These are phyloP conservation scores for Backusella westeae DNA, from an alignment of 192 early-diverging fungal genomes.

Conservation along the genomic window DNA sequence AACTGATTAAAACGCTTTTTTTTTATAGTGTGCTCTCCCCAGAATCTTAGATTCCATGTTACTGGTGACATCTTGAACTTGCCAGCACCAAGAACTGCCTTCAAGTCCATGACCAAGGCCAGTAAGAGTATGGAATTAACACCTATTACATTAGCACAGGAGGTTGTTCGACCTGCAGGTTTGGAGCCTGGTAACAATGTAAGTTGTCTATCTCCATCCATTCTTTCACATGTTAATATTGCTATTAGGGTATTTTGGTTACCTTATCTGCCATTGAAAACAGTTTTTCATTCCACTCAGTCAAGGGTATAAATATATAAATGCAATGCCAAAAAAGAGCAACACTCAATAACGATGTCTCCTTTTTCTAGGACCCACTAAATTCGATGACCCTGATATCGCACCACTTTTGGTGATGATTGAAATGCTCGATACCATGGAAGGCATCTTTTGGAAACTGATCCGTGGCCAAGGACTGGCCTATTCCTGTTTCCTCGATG, in stretches of 20 bases:
- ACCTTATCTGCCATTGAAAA: constrained; percentile 57
- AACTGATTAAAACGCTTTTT: no score
- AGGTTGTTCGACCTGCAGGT: constrained; percentile 22
- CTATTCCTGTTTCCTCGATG: constrained; percentile 46
- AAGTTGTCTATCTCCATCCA: background rate
- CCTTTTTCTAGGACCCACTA: constrained; percentile 32
- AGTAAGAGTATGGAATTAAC: background rate
- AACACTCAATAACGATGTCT: background rate
- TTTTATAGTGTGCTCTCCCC: constrained; percentile 41
- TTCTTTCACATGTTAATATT: background rate
- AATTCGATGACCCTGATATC: constrained; percentile 50
- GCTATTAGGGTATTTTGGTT: constrained; percentile 41
- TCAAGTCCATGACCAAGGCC: constrained; percentile 14
- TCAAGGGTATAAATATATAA: constrained; percentile 29
- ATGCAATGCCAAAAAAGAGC: background rate
- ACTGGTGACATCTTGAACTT: constrained; percentile 52
- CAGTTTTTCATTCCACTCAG: constrained; percentile 47
- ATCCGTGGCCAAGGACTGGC: constrained; percentile 60
- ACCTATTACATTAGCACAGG: constrained; percentile 21
- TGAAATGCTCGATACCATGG: constrained; percentile 53
- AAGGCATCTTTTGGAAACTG: constrained; percentile 62
- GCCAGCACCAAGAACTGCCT: constrained; percentile 39
- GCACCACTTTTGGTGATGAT: constrained; percentile 53
- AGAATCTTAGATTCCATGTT: constrained; percentile 54
- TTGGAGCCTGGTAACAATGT: constrained; percentile 21